Percentiles rank a stretch among this genome's conserved stretches.
Evolutionary conservation across 331 rosid genomes (phyloP).

Genomic region (Spiraea crenata): DNA sequence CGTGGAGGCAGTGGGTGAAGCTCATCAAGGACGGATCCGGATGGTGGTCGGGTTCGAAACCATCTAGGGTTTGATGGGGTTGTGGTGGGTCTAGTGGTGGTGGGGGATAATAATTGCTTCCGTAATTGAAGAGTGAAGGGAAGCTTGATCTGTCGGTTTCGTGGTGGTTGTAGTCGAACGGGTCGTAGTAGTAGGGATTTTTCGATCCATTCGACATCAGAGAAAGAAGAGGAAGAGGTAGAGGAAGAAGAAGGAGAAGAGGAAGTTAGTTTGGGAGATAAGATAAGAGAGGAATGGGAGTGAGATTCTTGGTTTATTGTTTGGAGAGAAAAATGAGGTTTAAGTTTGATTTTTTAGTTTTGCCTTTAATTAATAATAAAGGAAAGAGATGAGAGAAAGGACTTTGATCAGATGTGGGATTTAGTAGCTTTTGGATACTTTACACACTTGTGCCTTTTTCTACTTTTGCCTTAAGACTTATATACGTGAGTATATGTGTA

Average conservation of each 20-base stretch:
- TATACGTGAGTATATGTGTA: slow-evolving; percentile 3
- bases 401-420: slow-evolving; percentile 2
- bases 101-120: not conserved
- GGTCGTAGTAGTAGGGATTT: slow-evolving; percentile 37
- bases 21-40: slow-evolving; percentile 34
- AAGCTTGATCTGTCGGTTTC: slow-evolving; percentile 44
- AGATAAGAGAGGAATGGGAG: slow-evolving; percentile 19
- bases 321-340: slow-evolving; percentile 37
- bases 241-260: not conserved
- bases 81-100: slow-evolving; percentile 1
- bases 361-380: slow-evolving; percentile 19
- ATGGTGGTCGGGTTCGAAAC: slow-evolving; percentile 36
- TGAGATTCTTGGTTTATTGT: slow-evolving; percentile 33
- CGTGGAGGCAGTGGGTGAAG: slow-evolving; percentile 71
- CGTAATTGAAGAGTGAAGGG: slow-evolving; percentile 36
- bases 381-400: slow-evolving; percentile 21
- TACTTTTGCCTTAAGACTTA: slow-evolving; percentile 7
- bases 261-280: slow-evolving; percentile 9
- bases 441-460: slow-evolving; percentile 16
- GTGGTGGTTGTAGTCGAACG: slow-evolving; percentile 51
- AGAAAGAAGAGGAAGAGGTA: not conserved
- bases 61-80: slow-evolving; percentile 31
- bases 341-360: slow-evolving; percentile 29
- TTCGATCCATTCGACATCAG: slow-evolving; percentile 57
- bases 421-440: slow-evolving; percentile 27